These are phyloP conservation scores for Starmerella bombi DNA, from an alignment of 805 yeast species.

Conservation along the genomic window DNA sequence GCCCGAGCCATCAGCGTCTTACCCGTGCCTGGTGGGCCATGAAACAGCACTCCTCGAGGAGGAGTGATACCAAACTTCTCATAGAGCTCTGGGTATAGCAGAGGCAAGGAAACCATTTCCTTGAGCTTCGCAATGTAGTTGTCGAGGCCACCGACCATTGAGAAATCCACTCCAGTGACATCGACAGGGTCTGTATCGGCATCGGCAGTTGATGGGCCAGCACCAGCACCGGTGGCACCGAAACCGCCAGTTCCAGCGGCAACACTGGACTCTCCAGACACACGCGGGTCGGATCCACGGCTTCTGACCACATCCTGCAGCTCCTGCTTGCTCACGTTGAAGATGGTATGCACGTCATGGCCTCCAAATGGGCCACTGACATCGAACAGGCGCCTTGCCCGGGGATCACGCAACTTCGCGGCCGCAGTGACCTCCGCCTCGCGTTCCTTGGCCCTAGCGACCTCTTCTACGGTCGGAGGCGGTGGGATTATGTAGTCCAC, in stretches of 20 bases:
- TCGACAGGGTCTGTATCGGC: conserved; percentile 65
- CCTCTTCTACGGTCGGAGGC: conserved; percentile 21
- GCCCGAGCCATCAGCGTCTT: conserved; percentile 97
- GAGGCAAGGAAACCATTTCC: conserved; percentile 91
- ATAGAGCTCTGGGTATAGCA: conserved; percentile 86
- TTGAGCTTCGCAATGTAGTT: conserved; percentile 82
- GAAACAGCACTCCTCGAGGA: conserved; percentile 92
- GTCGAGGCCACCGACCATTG: conserved; percentile 82
- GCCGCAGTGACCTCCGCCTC: conserved; percentile 5
- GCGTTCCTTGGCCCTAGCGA: conserved; percentile 11
- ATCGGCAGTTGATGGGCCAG: conserved; percentile 29
- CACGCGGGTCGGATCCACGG: neutral
- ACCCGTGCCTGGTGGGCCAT: conserved; percentile 99
- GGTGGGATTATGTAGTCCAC: conserved; percentile 22
- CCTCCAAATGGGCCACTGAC: conserved; percentile 98
- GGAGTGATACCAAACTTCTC: conserved; percentile 84
- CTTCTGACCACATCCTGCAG: conserved; percentile 7
- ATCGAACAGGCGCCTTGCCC: conserved; percentile 61
- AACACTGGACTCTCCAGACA: neutral
- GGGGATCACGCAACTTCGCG: conserved; percentile 3
- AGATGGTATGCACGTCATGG: conserved; percentile 73
- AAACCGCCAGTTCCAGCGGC: neutral
- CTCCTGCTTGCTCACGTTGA: conserved; percentile 24
- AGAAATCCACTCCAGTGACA: conserved; percentile 71
- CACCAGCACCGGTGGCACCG: neutral